Conservation (phyloP, 73 alveolate genomes). For the Paramecium biaurelia region DNA sequence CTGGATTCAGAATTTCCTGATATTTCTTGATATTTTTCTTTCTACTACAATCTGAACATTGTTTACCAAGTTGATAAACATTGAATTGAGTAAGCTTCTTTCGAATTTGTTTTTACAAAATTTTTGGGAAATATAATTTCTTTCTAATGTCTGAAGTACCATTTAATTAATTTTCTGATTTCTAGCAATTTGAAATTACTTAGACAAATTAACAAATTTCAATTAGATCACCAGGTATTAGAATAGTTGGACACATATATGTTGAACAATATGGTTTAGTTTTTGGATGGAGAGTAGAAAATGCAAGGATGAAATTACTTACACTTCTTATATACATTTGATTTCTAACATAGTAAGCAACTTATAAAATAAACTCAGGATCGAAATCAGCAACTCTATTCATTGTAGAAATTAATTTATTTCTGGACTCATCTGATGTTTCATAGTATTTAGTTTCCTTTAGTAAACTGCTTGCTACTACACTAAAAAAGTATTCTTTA, state of each 20-base stretch:
- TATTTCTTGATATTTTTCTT: background rate
- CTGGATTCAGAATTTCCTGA: background rate
- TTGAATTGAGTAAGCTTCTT: constrained; percentile 39
- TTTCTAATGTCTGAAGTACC: background rate
- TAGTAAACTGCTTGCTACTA: background rate
- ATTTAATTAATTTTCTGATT: background rate
- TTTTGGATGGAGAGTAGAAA: constrained; percentile 34
- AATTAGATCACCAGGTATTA: constrained; percentile 64
- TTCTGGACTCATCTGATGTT: background rate
- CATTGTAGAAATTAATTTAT: background rate
- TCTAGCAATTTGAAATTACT: background rate
- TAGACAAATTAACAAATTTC: constrained; percentile 57
- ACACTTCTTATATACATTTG: constrained; percentile 65
- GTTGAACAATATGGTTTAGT: constrained; percentile 60
- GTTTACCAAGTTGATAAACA: constrained; percentile 59
- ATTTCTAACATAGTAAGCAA: constrained; percentile 67
- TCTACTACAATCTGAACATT: constrained; percentile 43
- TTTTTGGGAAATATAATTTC: constrained; percentile 3
- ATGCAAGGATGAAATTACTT: constrained; percentile 64
- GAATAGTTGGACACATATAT: constrained; percentile 45
- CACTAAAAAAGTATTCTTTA: background rate
- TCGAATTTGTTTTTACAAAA: constrained; percentile 37
- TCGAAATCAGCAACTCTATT: constrained; percentile 43
- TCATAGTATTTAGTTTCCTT: constrained; percentile 25
- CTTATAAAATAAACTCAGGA: constrained; percentile 64